Conservation (phyloP, 2,329 filamentous ascomycete species). For the Chaetomium globosum region DNA sequence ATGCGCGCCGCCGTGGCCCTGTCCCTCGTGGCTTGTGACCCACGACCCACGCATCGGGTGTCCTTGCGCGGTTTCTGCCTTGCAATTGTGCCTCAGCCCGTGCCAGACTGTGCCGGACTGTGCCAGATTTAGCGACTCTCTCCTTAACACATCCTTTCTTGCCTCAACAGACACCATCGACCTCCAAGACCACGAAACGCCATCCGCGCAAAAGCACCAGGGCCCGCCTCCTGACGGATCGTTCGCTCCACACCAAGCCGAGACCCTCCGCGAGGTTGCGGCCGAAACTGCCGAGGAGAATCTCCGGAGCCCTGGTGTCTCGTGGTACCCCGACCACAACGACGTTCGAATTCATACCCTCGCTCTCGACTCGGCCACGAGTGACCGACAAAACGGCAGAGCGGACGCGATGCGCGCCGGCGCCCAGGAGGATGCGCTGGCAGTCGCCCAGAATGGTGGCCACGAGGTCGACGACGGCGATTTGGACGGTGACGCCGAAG, state of each 20-base stretch:
- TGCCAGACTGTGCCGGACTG: slow-evolving; percentile 20
- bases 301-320: slow-evolving; percentile 63
- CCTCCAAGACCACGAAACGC: slow-evolving; percentile 79
- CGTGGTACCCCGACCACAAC: slow-evolving; percentile 51
- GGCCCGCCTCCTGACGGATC: slow-evolving; percentile 52
- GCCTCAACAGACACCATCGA: slow-evolving; percentile 79
- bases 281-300: slow-evolving; percentile 76
- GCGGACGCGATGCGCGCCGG: slow-evolving; percentile 40
- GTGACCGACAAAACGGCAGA: slow-evolving; percentile 26
- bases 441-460: slow-evolving; percentile 64
- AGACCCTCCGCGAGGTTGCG: slow-evolving; percentile 77
- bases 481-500: slow-evolving; percentile 67
- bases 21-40: slow-evolving; percentile 32
- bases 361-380: slow-evolving; percentile 46
- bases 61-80: slow-evolving; percentile 28
- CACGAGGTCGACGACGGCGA: slow-evolving; percentile 61
- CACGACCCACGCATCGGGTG: slow-evolving; percentile 23
- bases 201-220: slow-evolving; percentile 81
- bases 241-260: slow-evolving; percentile 80
- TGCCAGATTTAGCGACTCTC: slow-evolving; percentile 23
- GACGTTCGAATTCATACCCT: slow-evolving; percentile 47
- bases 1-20: slow-evolving; percentile 31
- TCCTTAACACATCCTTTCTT: slow-evolving; percentile 39
- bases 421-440: slow-evolving; percentile 60
- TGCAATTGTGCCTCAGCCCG: slow-evolving; percentile 22